Evolutionary conservation across 805 yeast species (phyloP).

Genomic region (Priceomyces haplophilus): DNA sequence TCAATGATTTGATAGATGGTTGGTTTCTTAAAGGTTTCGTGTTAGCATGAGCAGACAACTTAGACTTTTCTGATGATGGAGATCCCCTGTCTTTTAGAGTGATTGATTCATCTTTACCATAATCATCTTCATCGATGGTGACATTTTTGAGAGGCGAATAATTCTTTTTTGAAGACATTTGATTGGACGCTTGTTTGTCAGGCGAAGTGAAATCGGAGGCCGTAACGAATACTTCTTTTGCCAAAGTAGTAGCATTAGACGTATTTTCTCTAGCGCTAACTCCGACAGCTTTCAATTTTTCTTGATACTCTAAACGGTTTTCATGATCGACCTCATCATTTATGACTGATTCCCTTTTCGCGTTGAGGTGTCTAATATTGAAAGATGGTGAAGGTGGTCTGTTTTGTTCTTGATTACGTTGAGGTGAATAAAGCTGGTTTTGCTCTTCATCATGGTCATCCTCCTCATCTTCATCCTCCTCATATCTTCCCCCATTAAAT

Average conservation of each 20-base stretch:
- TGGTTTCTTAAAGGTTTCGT: conserved; percentile 13
- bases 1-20: conserved; percentile 23
- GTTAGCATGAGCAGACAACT: conserved; percentile 2
- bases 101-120: conserved; percentile 1
- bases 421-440: conserved; percentile 1
- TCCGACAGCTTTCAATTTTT: conserved; percentile 16
- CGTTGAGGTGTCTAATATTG: conserved; percentile 10
- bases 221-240: conserved; percentile 23
- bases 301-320: conserved; percentile 10
- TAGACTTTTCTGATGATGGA: conserved; percentile 3
- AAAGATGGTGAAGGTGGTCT: conserved; percentile 15
- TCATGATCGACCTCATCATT: conserved; percentile 13
- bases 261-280: conserved; percentile 10
- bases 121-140: conserved; percentile 1
- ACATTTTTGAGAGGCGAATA: conserved; percentile 1
- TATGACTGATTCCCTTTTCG: conserved; percentile 12
- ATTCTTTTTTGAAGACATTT: not conserved
- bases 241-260: conserved; percentile 11
- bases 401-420: not conserved
- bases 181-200: conserved; percentile 1
- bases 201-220: conserved; percentile 19
- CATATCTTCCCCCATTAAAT: conserved; percentile 15
- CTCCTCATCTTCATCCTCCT: conserved; percentile 1
- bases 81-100: conserved; percentile 10
- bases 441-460: too few species aligned